phyloP scores from a whole-genome alignment of 441 rosid species.

The Sinapis alba region DNA sequence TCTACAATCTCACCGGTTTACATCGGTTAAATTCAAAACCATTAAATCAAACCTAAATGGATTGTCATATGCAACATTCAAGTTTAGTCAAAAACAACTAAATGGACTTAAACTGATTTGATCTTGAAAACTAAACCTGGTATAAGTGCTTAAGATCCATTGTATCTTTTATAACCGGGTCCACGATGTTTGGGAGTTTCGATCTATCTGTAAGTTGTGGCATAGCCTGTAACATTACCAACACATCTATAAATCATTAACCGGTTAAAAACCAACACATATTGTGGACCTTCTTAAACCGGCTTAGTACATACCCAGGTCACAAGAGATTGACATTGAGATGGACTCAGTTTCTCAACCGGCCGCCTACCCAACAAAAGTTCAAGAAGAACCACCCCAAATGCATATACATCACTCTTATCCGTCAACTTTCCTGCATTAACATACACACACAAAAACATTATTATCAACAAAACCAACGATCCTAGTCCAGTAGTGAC shows the following conservation, averaged over 20 bases:
- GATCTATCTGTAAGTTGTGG: slow-evolving; percentile 90
- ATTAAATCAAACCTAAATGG: background rate
- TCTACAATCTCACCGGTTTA: slow-evolving; percentile 1
- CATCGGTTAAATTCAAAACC: background rate
- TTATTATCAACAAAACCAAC: background rate
- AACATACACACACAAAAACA: background rate
- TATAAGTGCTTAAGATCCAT: slow-evolving; percentile 84
- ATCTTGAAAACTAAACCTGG: slow-evolving; percentile 58
- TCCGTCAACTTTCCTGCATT: slow-evolving; percentile 77
- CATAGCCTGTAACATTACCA: slow-evolving; percentile 69
- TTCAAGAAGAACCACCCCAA: slow-evolving; percentile 86
- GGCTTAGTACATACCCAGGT: slow-evolving; percentile 63
- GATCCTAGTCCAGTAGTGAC: background rate
- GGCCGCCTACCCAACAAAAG: slow-evolving; percentile 83
- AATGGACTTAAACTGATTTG: background rate
- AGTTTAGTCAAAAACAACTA: background rate
- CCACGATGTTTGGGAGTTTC: slow-evolving; percentile 76
- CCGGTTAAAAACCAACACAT: slow-evolving; percentile 11
- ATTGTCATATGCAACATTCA: background rate
- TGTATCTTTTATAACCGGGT: slow-evolving; percentile 68
- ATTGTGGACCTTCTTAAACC: background rate
- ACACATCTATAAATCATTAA: slow-evolving; percentile 5
- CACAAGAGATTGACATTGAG: slow-evolving; percentile 85
- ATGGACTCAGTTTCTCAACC: slow-evolving; percentile 71
- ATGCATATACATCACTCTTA: slow-evolving; percentile 95